Evolutionary conservation across 2,329 filamentous ascomycete species (phyloP).

Genomic region (Penicillium sp.): DNA sequence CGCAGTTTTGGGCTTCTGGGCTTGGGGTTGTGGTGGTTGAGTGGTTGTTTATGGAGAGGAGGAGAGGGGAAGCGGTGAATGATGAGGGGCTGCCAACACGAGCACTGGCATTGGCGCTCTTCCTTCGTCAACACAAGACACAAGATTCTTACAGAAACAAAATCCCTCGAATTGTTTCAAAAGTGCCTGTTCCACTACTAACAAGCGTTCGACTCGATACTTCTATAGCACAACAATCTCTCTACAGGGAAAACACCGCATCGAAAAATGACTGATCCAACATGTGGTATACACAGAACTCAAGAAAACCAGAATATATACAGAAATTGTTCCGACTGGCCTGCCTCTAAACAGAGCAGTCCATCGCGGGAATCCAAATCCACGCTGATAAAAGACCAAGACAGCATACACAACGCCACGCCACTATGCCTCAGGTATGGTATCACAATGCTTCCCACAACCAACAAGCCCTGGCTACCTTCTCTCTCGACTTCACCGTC

Average conservation of each 20-base stretch:
- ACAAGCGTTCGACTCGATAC: not conserved
- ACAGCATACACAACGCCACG: constrained; percentile 19
- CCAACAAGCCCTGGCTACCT: constrained; percentile 1
- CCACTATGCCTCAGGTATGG: constrained; percentile 27
- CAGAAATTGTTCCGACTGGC: constrained; percentile 16
- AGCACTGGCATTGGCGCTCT: not conserved
- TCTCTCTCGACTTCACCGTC: not conserved
- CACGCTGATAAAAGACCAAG: constrained; percentile 7
- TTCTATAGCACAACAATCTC: not conserved
- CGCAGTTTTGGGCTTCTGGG: constrained; percentile 8
- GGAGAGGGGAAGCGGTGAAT: constrained; percentile 29
- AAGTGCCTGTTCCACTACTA: not conserved
- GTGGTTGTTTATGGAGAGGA: constrained; percentile 25
- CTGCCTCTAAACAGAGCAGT: constrained; percentile 12
- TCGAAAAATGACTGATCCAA: constrained; percentile 8
- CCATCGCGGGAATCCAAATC: constrained; percentile 6
- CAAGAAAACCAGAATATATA: constrained; percentile 21
- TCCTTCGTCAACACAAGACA: not conserved
- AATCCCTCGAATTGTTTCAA: no score
- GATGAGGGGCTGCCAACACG: constrained; percentile 20
- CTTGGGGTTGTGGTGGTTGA: not conserved
- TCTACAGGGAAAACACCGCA: not conserved
- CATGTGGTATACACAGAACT: constrained; percentile 23
- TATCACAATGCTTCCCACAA: constrained; percentile 28
- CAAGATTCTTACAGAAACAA: no score